Percentiles rank a stretch among this genome's conserved stretches.
Evolutionary conservation across 2,329 filamentous ascomycete species (phyloP).

Genomic region (Alternaria sp.): DNA sequence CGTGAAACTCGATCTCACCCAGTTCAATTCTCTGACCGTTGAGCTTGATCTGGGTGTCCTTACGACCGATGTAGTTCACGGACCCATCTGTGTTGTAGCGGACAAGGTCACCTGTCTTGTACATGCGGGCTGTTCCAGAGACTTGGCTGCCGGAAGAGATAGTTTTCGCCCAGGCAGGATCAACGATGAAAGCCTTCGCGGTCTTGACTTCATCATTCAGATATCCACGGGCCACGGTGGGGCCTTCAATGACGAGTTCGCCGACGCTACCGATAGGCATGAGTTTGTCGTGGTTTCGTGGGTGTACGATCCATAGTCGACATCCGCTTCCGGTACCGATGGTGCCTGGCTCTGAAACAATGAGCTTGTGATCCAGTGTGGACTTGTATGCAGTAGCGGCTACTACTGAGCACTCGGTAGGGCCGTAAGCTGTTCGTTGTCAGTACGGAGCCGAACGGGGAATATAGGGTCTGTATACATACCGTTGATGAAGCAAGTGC

Average conservation of each 20-base stretch:
- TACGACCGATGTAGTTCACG: conserved; percentile 36
- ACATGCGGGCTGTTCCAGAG: conserved; percentile 25
- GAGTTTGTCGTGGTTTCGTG: conserved; percentile 44
- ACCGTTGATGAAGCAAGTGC: conserved; percentile 54
- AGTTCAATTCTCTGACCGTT: conserved; percentile 40
- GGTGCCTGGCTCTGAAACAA: conserved; percentile 34
- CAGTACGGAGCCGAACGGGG: not conserved
- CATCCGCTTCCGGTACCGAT: conserved; percentile 43
- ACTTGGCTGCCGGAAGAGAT: conserved; percentile 13
- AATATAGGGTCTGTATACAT: conserved; percentile 34
- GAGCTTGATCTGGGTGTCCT: conserved; percentile 41
- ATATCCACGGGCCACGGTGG: conserved; percentile 47
- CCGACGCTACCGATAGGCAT: conserved; percentile 41
- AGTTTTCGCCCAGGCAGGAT: conserved; percentile 30
- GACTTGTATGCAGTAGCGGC: conserved; percentile 33
- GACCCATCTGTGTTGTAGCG: conserved; percentile 33
- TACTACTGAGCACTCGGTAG: conserved; percentile 41
- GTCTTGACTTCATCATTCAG: conserved; percentile 33
- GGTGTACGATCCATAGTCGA: conserved; percentile 51
- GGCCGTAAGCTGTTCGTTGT: conserved; percentile 34
- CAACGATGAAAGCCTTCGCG: conserved; percentile 36
- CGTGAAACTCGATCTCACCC: conserved; percentile 39
- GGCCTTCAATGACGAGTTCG: conserved; percentile 55
- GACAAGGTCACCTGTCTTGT: conserved; percentile 29
- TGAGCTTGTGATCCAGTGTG: conserved; percentile 29